Conservation (phyloP, 345 rosid species). For the Citrus sp. region DNA sequence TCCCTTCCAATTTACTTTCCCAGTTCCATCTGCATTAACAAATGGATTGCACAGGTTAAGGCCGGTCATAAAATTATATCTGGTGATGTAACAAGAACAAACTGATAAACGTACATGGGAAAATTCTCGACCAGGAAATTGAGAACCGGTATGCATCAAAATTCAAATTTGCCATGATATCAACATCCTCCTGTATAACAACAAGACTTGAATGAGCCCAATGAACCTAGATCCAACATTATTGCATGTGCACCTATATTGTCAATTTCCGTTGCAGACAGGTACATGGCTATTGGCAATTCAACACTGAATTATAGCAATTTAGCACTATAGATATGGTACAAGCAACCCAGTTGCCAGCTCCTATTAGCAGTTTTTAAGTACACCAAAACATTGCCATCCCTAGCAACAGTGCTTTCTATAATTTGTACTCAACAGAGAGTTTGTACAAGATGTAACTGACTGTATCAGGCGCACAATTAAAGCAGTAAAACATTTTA, state of each 20-base stretch:
- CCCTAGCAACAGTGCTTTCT: neutral
- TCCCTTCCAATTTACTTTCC: conserved; percentile 83
- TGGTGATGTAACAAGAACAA: neutral
- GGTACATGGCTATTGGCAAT: neutral
- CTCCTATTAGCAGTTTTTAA: neutral
- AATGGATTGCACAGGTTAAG: neutral
- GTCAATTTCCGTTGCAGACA: neutral
- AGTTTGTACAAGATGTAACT: neutral
- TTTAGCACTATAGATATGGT: neutral
- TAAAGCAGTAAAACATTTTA: neutral
- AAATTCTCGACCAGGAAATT: conserved; percentile 97
- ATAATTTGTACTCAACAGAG: neutral
- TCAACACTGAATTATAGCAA: neutral
- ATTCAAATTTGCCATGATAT: conserved; percentile 70
- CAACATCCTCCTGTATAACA: conserved; percentile 66
- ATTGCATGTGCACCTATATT: neutral
- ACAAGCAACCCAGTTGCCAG: neutral
- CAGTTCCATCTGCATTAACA: conserved; percentile 65
- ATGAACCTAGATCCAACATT: neutral
- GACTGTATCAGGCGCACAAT: neutral
- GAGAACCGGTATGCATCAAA: conserved; percentile 97
- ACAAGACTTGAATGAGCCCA: neutral
- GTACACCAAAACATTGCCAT: too few species aligned
- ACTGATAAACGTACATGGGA: conserved; percentile 52
- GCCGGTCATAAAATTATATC: neutral